Evolutionary conservation across 1,139 yeast genomes (phyloP), one percentile per base, ranked within the genome.

Genomic region (Candida frijolesensis): DNA sequence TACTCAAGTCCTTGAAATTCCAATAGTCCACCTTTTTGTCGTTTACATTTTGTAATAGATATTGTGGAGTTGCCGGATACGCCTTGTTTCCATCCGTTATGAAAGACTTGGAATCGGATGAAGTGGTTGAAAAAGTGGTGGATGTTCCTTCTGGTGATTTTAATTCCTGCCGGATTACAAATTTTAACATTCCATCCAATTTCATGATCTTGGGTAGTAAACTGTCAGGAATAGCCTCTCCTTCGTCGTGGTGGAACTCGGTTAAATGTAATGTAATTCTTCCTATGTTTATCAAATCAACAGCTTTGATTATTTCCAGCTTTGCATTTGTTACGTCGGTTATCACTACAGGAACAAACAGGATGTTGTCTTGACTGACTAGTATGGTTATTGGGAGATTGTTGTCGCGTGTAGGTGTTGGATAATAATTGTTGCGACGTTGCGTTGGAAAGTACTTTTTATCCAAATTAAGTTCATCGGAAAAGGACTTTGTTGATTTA

Each of bases 211-310:
- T 58, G 1, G 72, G 58, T 1, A 85, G 59, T 2, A 69, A 62
- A 33, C 76, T 76, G 38, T 88, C 73, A 1, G 84, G 72, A 16
- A 91, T 66, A 0, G 84, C 76, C 3, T 74, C 80, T 4, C 96
- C 97, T 43, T 82, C 81, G 3, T 73, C 74, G 45, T 84, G 76
- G 14, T 83, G 82, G 62, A 85, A 83, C 44, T 90, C 96, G 0
- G 96, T 88, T 55, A 90, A 67, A 59, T 86, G 91, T 44, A 85
- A 72, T 0, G 83, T 67, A 32, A 82, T 67, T 2, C 46, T 42
- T 0, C 80, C 80, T 5, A 68, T 65, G 11, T 74, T 70, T 6
- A 71, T 65, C 16, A 84, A 60, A 7, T 70, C 77, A 19, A 84
- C 62, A 3, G 70, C 69, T 1, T 68, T 63, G 1, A 75, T 66